Conservation (phyloP, 495 filamentous ascomycete species). For the Podospora tetraspora region DNA sequence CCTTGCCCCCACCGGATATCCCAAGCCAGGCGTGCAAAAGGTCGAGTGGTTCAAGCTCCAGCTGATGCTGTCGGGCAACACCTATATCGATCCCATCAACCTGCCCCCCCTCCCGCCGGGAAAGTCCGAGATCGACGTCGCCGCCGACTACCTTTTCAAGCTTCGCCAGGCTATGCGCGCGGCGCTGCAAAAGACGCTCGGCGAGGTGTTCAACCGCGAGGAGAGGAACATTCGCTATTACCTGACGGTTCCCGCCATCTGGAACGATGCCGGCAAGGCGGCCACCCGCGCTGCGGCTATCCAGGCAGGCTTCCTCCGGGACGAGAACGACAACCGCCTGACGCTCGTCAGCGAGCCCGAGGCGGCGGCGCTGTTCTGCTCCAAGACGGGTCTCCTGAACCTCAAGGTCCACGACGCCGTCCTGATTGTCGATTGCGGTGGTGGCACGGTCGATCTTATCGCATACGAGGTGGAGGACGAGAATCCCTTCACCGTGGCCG, state of each 20-base stretch:
- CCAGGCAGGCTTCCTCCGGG: slow-evolving; percentile 67
- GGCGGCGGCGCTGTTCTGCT: slow-evolving; percentile 67
- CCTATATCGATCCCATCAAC: slow-evolving; percentile 75
- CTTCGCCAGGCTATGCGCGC: slow-evolving; percentile 69
- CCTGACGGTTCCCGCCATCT: slow-evolving; percentile 68
- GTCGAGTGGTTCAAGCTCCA: slow-evolving; percentile 78
- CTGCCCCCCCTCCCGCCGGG: slow-evolving; percentile 67
- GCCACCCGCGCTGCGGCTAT: slow-evolving; percentile 67
- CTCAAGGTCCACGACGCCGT: slow-evolving; percentile 70
- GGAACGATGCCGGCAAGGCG: slow-evolving; percentile 73
- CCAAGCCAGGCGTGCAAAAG: slow-evolving; percentile 70
- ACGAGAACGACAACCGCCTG: slow-evolving; percentile 70
- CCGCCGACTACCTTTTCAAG: slow-evolving; percentile 72
- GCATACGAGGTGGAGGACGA: slow-evolving; percentile 74
- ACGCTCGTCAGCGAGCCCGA: slow-evolving; percentile 69
- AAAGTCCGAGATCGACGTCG: slow-evolving; percentile 73
- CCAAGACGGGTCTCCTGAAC: slow-evolving; percentile 67
- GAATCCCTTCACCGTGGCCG: slow-evolving; percentile 66
- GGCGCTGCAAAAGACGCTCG: slow-evolving; percentile 68
- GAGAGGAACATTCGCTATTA: slow-evolving; percentile 71
- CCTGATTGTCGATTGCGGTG: slow-evolving; percentile 70
- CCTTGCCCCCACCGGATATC: slow-evolving; percentile 66
- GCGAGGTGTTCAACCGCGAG: slow-evolving; percentile 70
- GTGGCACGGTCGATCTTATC: slow-evolving; percentile 71
- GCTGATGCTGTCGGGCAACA: slow-evolving; percentile 72